These are phyloP conservation scores for Penicillium sp. DNA, from an alignment of 2,329 filamentous ascomycete species.

Conservation along the genomic window DNA sequence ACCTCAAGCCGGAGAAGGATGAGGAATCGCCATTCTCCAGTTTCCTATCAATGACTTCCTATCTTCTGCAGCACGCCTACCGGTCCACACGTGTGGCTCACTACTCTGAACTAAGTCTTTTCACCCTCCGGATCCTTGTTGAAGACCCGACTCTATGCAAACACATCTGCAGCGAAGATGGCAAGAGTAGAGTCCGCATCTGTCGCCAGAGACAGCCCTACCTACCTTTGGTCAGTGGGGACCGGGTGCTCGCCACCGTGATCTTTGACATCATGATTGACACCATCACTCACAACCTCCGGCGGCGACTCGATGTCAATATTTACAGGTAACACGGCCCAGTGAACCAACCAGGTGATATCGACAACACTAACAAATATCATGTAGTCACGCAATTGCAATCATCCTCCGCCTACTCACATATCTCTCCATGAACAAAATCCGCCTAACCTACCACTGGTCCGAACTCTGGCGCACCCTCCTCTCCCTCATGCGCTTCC, in stretches of 20 bases:
- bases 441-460: constrained; percentile 86
- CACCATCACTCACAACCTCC: constrained; percentile 88
- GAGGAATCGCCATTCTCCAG: constrained; percentile 69
- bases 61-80: constrained; percentile 88
- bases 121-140: constrained; percentile 77
- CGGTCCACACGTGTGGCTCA: constrained; percentile 69
- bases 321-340: constrained; percentile 68
- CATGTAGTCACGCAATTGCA: constrained; percentile 60
- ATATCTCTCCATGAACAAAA: constrained; percentile 74
- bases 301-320: constrained; percentile 73
- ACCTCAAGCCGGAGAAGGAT: constrained; percentile 52
- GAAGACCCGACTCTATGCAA: constrained; percentile 81
- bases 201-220: constrained; percentile 86
- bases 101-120: constrained; percentile 79
- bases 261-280: constrained; percentile 85
- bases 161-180: constrained; percentile 73
- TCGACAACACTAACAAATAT: constrained; percentile 5
- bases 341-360: too few relatives aligned
- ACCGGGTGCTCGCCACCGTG: constrained; percentile 67
- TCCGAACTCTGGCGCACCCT: constrained; percentile 87
- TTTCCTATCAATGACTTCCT: constrained; percentile 84
- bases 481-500: constrained; percentile 79
- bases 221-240: constrained; percentile 65
- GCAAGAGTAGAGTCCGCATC: constrained; percentile 66
- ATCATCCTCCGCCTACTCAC: constrained; percentile 78